A percentile compares a stretch with the other conserved stretches of the same genome.
These are phyloP conservation scores for Paramecium sonneborni DNA, from an alignment of 73 alveolate genomes.

Conservation along the genomic window DNA sequence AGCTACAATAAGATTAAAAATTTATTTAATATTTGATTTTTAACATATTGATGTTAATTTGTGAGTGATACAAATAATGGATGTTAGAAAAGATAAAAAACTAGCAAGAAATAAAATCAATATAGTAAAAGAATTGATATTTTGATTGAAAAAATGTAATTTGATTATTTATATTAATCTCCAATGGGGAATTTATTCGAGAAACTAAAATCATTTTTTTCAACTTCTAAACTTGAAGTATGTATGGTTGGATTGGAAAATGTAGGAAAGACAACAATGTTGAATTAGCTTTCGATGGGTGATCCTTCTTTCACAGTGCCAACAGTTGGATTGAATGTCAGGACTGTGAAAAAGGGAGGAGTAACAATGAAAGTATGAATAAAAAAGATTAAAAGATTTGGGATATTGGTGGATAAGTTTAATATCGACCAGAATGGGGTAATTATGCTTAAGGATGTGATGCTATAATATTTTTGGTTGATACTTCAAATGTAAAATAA, in stretches of 20 bases:
- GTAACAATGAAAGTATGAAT: slow-evolving; percentile 75
- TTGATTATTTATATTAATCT: not conserved
- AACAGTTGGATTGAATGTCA: slow-evolving; percentile 89
- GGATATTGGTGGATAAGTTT: slow-evolving; percentile 93
- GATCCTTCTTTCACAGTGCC: slow-evolving; percentile 84
- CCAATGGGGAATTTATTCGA: slow-evolving; percentile 81
- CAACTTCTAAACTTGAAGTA: slow-evolving; percentile 79
- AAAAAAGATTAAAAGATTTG: slow-evolving; percentile 58
- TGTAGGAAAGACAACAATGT: slow-evolving; percentile 88
- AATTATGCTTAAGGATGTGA: slow-evolving; percentile 85
- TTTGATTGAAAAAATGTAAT: not conserved
- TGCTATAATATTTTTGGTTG: slow-evolving; percentile 83
- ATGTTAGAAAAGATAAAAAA: not conserved
- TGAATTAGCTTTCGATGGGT: slow-evolving; percentile 78
- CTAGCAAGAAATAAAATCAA: no score
- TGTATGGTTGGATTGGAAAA: slow-evolving; percentile 89
- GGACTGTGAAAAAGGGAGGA: slow-evolving; percentile 82
- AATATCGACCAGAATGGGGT: slow-evolving; percentile 89
- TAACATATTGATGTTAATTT: not conserved
- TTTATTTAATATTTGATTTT: not conserved
- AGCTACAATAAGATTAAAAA: not conserved
- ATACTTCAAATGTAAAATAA: slow-evolving; percentile 75
- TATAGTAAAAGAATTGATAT: not conserved
- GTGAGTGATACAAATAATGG: not conserved
- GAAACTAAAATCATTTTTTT: slow-evolving; percentile 73